Base-by-base conservation (phyloP, 2,329 filamentous ascomycete species). In the Aureobasidium sp. region DNA sequence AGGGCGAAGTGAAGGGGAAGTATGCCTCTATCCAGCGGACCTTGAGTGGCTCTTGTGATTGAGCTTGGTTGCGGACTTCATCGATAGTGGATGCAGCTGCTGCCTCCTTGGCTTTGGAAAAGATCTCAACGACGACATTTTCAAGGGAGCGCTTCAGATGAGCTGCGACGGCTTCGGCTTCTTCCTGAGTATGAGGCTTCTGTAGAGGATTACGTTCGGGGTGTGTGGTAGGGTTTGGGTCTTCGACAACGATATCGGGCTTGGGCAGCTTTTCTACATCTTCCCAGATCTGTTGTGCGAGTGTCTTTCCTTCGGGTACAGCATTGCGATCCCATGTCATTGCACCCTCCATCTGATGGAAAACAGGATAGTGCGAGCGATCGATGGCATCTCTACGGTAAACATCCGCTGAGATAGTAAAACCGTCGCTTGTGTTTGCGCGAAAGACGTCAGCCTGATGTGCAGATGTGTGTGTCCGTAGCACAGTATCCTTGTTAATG, bases 271-370 rank as follows among this genome's bases (percentile, higher is more conserved):
- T 80, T 59, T 85, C 83, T 32, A 95, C 68, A 70, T 96, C 90
- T 39, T 81, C 81, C 77, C 82, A 84, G 8, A 97, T 86, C 13
- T 84, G 82, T 17, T 84, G 78, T 0, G 83, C 83, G 20, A 92
- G 73, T 66, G 88, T 82, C 24, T 72, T 70, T 43, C 69, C 66
- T 15, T 69, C 78, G 61, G 78, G 80, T 48, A 83, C 83, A 72
- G 78, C 82, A 32, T 72, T 79, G 10, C 90, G 84, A 71, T 94
- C 88, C 93, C 94, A 99, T 60, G 92, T 87, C 68, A 88, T 83
- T 9, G 93, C 93, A 13, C 92, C 93, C 74, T 99, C 94, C 92
- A 97, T 97, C 77, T 99, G 94, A 76, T 99, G 94, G 75, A 99
- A 99, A 63, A 96, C 86, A 0, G 94, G 94, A 76, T 97, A 97